Evolutionary conservation across 805 yeast species (phyloP).

Genomic region (Saturnispora sekii): DNA sequence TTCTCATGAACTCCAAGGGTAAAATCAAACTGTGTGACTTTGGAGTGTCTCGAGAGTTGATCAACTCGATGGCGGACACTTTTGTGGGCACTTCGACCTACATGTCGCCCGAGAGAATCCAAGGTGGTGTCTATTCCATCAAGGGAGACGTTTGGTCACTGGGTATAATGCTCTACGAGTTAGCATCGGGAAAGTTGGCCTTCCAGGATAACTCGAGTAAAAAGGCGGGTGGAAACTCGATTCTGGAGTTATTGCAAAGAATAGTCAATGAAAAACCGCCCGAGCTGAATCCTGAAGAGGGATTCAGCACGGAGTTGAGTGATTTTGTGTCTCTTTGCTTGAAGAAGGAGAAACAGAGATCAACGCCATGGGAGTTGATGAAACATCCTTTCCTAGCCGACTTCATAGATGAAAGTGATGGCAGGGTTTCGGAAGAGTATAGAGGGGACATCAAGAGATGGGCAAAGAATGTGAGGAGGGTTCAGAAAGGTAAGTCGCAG

Average conservation of each 20-base stretch:
- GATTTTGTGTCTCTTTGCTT: conserved; percentile 68
- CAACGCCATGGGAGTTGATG: conserved; percentile 64
- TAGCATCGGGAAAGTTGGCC: conserved; percentile 79
- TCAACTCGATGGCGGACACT: conserved; percentile 92
- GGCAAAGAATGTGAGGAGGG: conserved; percentile 30
- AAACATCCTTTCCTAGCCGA: conserved; percentile 26
- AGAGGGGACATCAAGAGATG: conserved; percentile 25
- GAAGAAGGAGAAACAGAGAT: conserved; percentile 62
- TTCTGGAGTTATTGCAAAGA: conserved; percentile 80
- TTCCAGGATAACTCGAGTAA: conserved; percentile 41
- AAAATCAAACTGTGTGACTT: conserved; percentile 90
- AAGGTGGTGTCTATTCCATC: conserved; percentile 88
- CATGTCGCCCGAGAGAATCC: conserved; percentile 96
- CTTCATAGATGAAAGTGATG: conserved; percentile 22
- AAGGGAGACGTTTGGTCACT: conserved; percentile 97
- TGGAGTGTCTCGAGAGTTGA: conserved; percentile 88
- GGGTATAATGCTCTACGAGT: conserved; percentile 82
- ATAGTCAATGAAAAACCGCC: conserved; percentile 94
- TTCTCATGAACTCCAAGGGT: conserved; percentile 77
- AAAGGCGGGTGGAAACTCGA: conserved; percentile 48
- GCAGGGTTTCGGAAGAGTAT: conserved; percentile 17
- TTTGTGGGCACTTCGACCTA: conserved; percentile 97
- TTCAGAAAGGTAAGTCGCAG: conserved; percentile 28
- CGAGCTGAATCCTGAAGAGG: conserved; percentile 34
- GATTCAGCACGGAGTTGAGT: conserved; percentile 45